phyloP scores from a whole-genome alignment of 1,284 basidiomycete species.

The Moesziomyces antarcticus region DNA sequence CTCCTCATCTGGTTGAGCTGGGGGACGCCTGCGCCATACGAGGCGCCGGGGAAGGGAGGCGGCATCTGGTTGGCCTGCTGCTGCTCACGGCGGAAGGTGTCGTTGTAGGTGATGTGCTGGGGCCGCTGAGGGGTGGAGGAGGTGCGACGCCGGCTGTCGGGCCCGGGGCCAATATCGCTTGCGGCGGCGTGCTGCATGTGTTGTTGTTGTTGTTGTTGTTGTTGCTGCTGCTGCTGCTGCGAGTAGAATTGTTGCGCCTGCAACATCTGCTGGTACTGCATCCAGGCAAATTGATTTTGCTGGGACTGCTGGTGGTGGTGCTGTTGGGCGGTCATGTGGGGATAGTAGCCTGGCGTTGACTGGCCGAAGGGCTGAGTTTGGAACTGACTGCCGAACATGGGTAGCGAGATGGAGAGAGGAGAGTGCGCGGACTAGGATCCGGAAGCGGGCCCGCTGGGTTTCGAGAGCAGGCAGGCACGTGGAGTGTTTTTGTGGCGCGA shows the following conservation, averaged over 20 bases:
- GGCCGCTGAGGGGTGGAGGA: slow-evolving; percentile 61
- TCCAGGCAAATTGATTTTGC: slow-evolving; percentile 56
- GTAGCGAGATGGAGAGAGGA: neutral
- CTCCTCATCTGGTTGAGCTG: slow-evolving; percentile 43
- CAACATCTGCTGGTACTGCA: slow-evolving; percentile 61
- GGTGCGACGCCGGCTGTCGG: slow-evolving; percentile 52
- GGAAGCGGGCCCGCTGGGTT: no score
- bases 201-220: slow-evolving; percentile 9
- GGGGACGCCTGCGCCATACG: slow-evolving; percentile 20
- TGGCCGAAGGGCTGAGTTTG: slow-evolving; percentile 53
- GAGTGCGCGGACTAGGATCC: neutral
- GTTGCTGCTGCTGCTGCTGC: slow-evolving; percentile 41
- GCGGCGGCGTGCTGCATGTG: slow-evolving; percentile 15
- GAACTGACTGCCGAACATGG: slow-evolving; percentile 50
- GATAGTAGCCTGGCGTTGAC: slow-evolving; percentile 53
- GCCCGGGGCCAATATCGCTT: slow-evolving; percentile 20
- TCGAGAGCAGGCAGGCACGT: no score
- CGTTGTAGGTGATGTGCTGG: slow-evolving; percentile 55
- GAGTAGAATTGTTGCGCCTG: slow-evolving; percentile 50
- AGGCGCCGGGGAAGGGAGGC: slow-evolving; percentile 37
- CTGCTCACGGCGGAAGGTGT: slow-evolving; percentile 52
- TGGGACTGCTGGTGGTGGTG: slow-evolving; percentile 42
- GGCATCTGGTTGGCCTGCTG: slow-evolving; percentile 19
- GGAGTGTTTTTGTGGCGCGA: no score
- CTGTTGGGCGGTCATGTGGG: slow-evolving; percentile 36